A percentile compares a stretch with the other conserved stretches of the same genome.
Conservation (phyloP, 345 rosid genomes). For the Kandelia obovata region DNA sequence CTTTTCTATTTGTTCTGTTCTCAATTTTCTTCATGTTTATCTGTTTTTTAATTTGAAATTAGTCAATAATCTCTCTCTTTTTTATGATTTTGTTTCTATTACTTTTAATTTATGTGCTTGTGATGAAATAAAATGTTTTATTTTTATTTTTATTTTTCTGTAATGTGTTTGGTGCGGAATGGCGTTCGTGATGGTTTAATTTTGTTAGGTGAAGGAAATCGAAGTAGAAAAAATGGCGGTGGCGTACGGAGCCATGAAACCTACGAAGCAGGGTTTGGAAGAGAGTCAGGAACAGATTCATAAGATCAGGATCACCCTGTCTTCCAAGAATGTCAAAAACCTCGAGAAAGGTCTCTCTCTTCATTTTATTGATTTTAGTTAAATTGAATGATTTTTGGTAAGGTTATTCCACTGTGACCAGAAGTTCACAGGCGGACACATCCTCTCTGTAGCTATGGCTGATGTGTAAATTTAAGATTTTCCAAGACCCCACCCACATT, state of each 20-base stretch:
- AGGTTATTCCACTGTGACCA: too few species aligned
- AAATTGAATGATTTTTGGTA: too few species aligned
- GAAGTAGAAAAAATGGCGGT: constrained; percentile 11
- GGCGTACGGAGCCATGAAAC: constrained; percentile 29
- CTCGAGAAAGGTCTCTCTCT: constrained; percentile 52
- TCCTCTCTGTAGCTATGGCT: too few species aligned
- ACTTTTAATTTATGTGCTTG: too few species aligned
- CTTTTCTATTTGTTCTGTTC: too few species aligned
- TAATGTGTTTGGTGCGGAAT: not conserved
- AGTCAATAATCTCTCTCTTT: too few species aligned
- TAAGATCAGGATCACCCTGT: constrained; percentile 71
- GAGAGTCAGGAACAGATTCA: constrained; percentile 61
- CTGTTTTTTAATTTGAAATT: too few species aligned
- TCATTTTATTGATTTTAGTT: not conserved
- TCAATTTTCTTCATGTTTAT: too few species aligned
- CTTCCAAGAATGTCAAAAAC: constrained; percentile 73
- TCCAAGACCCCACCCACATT: too few species aligned
- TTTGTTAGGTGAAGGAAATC: not conserved
- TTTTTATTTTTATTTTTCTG: not conserved
- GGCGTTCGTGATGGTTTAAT: not conserved
- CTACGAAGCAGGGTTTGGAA: constrained; percentile 54
- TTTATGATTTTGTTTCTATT: too few species aligned
- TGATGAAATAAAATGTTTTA: not conserved
- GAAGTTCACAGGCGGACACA: too few species aligned
- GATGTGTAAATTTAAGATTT: too few species aligned